Evolutionary conservation across 208 protist species (phyloP).

Genomic region (Strigomonas galati): DNA sequence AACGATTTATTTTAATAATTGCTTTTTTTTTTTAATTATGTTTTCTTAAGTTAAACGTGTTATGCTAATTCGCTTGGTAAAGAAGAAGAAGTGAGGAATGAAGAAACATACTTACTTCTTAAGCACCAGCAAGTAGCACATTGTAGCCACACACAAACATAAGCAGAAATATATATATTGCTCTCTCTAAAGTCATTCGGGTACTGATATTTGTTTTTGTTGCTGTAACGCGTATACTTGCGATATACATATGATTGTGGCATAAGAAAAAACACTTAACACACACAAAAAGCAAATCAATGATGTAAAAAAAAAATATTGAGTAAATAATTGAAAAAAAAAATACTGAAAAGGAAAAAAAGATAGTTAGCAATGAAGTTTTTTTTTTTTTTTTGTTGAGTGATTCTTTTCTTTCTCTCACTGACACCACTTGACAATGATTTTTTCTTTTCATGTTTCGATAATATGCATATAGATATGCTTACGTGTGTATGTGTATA

Average conservation of each 20-base stretch:
- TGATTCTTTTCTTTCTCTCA: background rate
- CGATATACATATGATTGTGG: background rate
- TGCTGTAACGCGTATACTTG: background rate
- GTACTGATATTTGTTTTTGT: background rate
- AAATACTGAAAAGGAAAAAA: conserved; percentile 9
- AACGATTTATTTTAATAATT: too few relatives aligned
- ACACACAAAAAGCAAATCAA: background rate
- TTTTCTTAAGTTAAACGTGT: too few relatives aligned
- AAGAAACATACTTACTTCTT: too few relatives aligned
- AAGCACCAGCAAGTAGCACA: too few relatives aligned
- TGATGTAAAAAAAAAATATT: conserved; percentile 11
- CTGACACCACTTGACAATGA: too few relatives aligned
- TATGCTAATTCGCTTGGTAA: too few relatives aligned
- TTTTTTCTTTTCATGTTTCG: too few relatives aligned
- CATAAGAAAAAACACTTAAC: background rate
- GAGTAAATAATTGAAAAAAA: background rate
- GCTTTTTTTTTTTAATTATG: too few relatives aligned
- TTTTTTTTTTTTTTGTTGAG: background rate
- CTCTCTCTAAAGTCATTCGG: background rate
- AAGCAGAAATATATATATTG: background rate
- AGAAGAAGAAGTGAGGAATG: too few relatives aligned
- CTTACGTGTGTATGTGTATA: background rate
- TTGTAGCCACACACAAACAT: conserved; percentile 4
- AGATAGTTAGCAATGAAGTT: background rate
- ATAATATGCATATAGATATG: background rate